Evolutionary conservation across 2,329 filamentous ascomycete genomes (phyloP).

Genomic region (Rachicladosporium sp.): DNA sequence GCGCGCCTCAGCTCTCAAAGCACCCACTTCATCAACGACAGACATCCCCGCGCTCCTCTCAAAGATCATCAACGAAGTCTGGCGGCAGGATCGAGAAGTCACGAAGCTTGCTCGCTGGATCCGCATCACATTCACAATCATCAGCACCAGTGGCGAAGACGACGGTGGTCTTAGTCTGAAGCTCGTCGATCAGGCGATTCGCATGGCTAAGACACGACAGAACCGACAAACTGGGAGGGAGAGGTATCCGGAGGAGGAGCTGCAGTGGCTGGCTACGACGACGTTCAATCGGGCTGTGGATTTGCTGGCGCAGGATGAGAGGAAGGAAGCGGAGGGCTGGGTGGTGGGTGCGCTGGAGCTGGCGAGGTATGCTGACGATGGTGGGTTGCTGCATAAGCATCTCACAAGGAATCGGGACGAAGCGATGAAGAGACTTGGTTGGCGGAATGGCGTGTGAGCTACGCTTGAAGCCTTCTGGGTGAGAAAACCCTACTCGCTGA

Average conservation of each 20-base stretch:
- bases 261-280: conserved; percentile 63
- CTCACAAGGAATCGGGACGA: conserved; percentile 25
- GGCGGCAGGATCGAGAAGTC: conserved; percentile 39
- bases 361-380: conserved; percentile 47
- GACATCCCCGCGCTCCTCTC: conserved; percentile 36
- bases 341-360: conserved; percentile 50
- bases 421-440: conserved; percentile 9
- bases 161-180: conserved; percentile 24
- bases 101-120: conserved; percentile 61
- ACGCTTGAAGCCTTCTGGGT: too few species aligned
- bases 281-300: conserved; percentile 62
- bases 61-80: conserved; percentile 58
- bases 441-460: too few species aligned
- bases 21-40: conserved; percentile 10
- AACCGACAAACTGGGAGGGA: conserved; percentile 5
- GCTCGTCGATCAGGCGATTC: conserved; percentile 51
- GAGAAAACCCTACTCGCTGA: too few species aligned
- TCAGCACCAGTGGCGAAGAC: conserved; percentile 14
- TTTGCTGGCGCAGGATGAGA: conserved; percentile 44
- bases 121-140: conserved; percentile 59
- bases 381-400: conserved; percentile 21
- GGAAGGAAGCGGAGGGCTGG: conserved; percentile 47
- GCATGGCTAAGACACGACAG: conserved; percentile 31
- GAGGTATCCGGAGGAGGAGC: conserved; percentile 51
- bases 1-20: conserved; percentile 17